phyloP scores from a whole-genome alignment of 2,329 filamentous ascomycete genomes.

The Claviceps digitariae region DNA sequence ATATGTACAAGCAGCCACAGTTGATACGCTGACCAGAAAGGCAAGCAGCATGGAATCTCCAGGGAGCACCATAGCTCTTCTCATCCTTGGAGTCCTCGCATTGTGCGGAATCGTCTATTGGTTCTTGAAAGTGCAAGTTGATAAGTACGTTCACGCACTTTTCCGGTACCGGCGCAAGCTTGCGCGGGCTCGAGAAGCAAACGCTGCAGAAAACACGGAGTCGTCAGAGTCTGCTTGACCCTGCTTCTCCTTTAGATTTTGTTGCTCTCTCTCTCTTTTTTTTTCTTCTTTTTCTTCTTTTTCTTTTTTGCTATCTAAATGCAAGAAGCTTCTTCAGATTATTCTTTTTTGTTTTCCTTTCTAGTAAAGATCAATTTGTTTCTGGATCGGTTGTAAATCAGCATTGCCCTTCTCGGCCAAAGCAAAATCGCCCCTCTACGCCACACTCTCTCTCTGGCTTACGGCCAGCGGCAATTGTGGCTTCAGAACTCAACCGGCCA shows the following conservation, averaged over 20 bases:
- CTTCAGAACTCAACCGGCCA: background rate
- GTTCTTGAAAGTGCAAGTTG: conserved; percentile 16
- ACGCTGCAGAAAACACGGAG: background rate
- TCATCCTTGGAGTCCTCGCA: conserved; percentile 18
- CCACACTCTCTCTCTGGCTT: background rate
- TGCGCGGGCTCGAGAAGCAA: background rate
- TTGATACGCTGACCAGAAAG: background rate
- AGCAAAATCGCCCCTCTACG: background rate
- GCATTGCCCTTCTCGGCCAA: background rate
- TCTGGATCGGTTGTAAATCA: background rate
- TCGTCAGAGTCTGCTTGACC: background rate
- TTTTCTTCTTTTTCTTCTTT: background rate
- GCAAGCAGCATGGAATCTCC: conserved; percentile 5
- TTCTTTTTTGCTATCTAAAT: too few relatives aligned
- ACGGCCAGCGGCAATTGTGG: background rate
- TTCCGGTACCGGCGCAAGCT: conserved; percentile 8
- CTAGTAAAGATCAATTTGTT: background rate
- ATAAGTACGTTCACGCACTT: conserved; percentile 17
- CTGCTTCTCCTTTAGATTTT: background rate
- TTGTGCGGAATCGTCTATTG: conserved; percentile 17
- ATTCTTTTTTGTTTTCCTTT: background rate
- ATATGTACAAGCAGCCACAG: background rate
- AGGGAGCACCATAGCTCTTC: conserved; percentile 16
- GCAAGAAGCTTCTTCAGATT: too few relatives aligned
- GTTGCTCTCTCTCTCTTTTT: background rate